These are phyloP conservation scores for Monosporascus cannonballus DNA, from an alignment of 2,329 filamentous ascomycete species.

Conservation along the genomic window DNA sequence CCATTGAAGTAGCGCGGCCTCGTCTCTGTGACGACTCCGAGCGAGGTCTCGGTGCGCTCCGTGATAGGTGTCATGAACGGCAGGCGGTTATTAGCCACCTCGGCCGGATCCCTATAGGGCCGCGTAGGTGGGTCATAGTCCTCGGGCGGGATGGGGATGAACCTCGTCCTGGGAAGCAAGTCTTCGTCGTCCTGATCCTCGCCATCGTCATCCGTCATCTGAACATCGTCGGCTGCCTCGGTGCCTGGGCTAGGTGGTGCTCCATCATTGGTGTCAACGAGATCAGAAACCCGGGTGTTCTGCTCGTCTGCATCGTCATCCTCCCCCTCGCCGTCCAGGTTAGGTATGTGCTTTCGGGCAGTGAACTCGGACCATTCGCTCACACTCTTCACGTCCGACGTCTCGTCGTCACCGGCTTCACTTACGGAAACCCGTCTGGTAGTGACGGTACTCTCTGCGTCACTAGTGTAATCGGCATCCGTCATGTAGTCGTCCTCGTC, in stretches of 20 bases:
- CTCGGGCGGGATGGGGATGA: slow-evolving; percentile 75
- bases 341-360: slow-evolving; percentile 62
- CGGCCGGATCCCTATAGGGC: slow-evolving; percentile 72
- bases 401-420: slow-evolving; percentile 41
- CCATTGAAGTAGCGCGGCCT: slow-evolving; percentile 54
- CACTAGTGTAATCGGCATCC: slow-evolving; percentile 75
- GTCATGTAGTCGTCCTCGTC: slow-evolving; percentile 64
- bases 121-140: slow-evolving; percentile 76
- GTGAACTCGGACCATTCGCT: slow-evolving; percentile 90
- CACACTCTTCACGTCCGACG: slow-evolving; percentile 54
- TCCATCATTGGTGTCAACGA: slow-evolving; percentile 29
- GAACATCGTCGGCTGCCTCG: slow-evolving; percentile 10
- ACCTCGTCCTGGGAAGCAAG: slow-evolving; percentile 54
- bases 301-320: slow-evolving; percentile 28
- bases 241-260: too few relatives aligned
- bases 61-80: slow-evolving; percentile 99
- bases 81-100: slow-evolving; percentile 81
- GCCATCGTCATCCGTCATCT: slow-evolving; percentile 18
- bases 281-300: slow-evolving; percentile 32
- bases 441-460: slow-evolving; percentile 75
- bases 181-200: slow-evolving; percentile 32
- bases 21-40: slow-evolving; percentile 58
- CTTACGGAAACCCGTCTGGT: slow-evolving; percentile 57
- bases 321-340: slow-evolving; percentile 27
- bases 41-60: slow-evolving; percentile 85